These are phyloP conservation scores for Mucor piriformis DNA, from an alignment of 371 early-diverging fungal genomes.

Conservation along the genomic window DNA sequence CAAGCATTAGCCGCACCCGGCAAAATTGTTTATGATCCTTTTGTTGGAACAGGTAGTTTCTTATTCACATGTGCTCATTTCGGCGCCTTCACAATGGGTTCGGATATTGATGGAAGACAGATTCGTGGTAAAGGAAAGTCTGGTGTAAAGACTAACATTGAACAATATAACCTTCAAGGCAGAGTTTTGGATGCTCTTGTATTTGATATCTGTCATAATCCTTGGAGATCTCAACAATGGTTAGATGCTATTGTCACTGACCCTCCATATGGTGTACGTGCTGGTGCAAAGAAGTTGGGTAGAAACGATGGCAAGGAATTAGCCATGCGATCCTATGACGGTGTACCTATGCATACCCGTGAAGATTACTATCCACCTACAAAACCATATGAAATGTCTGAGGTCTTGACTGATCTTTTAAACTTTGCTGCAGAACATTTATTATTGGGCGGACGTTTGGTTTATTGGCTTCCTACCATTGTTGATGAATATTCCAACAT, in stretches of 20 bases:
- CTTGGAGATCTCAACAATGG: constrained; percentile 75
- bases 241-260: constrained; percentile 86
- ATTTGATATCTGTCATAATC: constrained; percentile 88
- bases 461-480: constrained; percentile 95
- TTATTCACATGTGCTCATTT: constrained; percentile 91
- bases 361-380: constrained; percentile 88
- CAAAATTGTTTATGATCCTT: constrained; percentile 93
- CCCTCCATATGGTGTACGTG: constrained; percentile 98
- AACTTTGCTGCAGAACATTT: constrained; percentile 83
- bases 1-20: constrained; percentile 83
- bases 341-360: constrained; percentile 61
- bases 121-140: constrained; percentile 85
- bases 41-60: constrained; percentile 96
- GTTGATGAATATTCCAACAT: constrained; percentile 79
- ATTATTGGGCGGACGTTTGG: constrained; percentile 85
- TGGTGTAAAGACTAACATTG: constrained; percentile 68
- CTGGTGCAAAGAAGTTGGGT: constrained; percentile 94
- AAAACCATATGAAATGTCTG: constrained; percentile 91
- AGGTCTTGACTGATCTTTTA: constrained; percentile 84
- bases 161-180: constrained; percentile 77
- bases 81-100: constrained; percentile 91
- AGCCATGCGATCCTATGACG: constrained; percentile 61
- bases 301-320: constrained; percentile 64
- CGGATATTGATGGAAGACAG: constrained; percentile 97
- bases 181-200: constrained; percentile 83